Percentiles rank a stretch among this genome's conserved stretches.
Conservation (phyloP, 2,329 filamentous ascomycete species). For the Aureobasidium sp. region DNA sequence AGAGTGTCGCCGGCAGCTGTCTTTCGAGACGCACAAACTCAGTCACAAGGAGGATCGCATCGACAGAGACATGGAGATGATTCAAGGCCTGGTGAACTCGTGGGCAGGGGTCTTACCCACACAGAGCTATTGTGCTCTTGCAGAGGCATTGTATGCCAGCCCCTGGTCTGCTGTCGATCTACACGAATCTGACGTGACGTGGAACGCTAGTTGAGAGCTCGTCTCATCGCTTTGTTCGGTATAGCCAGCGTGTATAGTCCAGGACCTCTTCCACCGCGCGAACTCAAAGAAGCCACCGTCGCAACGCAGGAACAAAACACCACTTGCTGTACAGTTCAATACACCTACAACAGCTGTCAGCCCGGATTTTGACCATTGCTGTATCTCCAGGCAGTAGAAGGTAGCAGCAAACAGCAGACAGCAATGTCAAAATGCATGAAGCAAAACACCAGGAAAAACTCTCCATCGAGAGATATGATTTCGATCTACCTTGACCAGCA, state of each 20-base stretch:
- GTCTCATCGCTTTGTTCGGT: rapidly evolving
- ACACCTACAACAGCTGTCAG: neutral
- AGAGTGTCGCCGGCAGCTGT: too few relatives aligned
- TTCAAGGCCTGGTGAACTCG: neutral
- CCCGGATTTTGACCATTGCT: neutral
- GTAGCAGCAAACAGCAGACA: neutral
- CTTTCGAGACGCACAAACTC: too few relatives aligned
- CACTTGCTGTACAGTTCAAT: too few relatives aligned
- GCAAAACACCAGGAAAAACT: neutral
- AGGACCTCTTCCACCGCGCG: too few relatives aligned
- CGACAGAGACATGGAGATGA: too few relatives aligned
- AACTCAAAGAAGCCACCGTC: too few relatives aligned
- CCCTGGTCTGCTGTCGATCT: neutral
- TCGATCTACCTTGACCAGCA: neutral
- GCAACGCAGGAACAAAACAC: too few relatives aligned
- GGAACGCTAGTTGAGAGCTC: too few relatives aligned
- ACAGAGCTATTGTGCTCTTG: neutral
- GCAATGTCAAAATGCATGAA: neutral
- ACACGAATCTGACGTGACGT: neutral
- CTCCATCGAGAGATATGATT: neutral
- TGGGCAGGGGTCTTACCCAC: too few relatives aligned
- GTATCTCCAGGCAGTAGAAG: neutral
- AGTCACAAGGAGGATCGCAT: too few relatives aligned
- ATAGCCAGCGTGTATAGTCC: too few relatives aligned
- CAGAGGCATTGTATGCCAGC: neutral